phyloP scores from a whole-genome alignment of 192 early-diverging fungal genomes.

The Coemansia aciculifera region DNA sequence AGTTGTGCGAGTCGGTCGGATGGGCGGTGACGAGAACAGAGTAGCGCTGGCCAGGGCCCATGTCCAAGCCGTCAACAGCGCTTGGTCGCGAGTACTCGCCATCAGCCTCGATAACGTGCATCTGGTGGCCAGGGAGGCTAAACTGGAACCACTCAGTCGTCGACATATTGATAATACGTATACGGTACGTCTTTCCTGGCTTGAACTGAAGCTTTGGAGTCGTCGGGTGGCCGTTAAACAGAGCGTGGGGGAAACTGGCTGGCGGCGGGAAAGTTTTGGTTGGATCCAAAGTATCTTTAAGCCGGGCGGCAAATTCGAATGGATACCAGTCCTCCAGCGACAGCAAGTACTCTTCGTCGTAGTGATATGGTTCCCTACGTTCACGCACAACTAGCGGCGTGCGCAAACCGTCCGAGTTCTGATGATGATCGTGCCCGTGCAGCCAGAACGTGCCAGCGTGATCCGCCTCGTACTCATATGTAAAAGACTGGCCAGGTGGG shows the following conservation, averaged over 20 bases:
- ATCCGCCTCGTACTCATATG: conserved; percentile 58
- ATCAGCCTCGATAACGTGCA: conserved; percentile 76
- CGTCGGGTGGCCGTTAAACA: conserved; percentile 42
- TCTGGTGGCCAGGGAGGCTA: conserved; percentile 67
- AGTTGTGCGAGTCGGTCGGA: conserved; percentile 57
- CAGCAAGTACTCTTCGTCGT: conserved; percentile 64
- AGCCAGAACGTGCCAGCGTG: conserved; percentile 76
- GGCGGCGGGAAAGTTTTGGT: conserved; percentile 57
- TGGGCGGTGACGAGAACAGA: conserved; percentile 74
- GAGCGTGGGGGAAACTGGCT: conserved; percentile 61
- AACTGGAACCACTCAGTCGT: conserved; percentile 68
- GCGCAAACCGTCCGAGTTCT: conserved; percentile 78
- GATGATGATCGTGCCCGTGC: conserved; percentile 63
- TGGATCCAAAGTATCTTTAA: conserved; percentile 46
- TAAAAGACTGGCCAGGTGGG: conserved; percentile 59
- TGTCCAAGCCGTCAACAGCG: conserved; percentile 54
- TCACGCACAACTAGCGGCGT: conserved; percentile 65
- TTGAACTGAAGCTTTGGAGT: conserved; percentile 36
- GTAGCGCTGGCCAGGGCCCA: conserved; percentile 69
- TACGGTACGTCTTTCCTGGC: conserved; percentile 73
- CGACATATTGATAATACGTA: conserved; percentile 75
- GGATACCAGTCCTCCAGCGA: conserved; percentile 69
- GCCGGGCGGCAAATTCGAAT: conserved; percentile 16
- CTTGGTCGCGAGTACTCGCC: conserved; percentile 59
- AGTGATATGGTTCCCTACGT: conserved; percentile 48